Evolutionary conservation across 192 early-diverging fungal genomes (phyloP).

Genomic region (Globomyces pollinis-pini): DNA sequence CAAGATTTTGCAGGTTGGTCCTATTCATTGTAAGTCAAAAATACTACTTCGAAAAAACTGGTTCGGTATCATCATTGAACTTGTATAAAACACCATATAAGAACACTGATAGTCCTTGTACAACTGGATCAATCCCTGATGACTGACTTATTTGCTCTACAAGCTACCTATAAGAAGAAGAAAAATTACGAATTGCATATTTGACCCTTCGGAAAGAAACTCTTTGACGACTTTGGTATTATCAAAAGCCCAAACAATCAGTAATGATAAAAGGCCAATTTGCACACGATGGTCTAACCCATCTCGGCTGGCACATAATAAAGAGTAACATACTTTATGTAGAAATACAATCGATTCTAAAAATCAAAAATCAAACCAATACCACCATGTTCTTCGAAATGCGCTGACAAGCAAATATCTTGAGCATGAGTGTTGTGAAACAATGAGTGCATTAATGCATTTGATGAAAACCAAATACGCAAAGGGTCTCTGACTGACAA

Average conservation of each 20-base stretch:
- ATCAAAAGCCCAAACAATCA: constrained; percentile 79
- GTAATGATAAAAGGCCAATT: constrained; percentile 69
- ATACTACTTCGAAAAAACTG: constrained; percentile 57
- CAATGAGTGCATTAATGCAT: constrained; percentile 73
- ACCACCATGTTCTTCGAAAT: constrained; percentile 62
- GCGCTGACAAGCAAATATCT: constrained; percentile 63
- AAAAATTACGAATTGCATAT: constrained; percentile 77
- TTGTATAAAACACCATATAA: constrained; percentile 78
- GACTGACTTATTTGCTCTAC: constrained; percentile 86
- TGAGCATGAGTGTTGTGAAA: constrained; percentile 68
- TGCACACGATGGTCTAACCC: constrained; percentile 60
- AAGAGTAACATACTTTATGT: constrained; percentile 73
- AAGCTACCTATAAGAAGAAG: constrained; percentile 55
- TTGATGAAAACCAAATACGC: constrained; percentile 81
- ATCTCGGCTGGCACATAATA: constrained; percentile 55
- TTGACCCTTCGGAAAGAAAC: constrained; percentile 81
- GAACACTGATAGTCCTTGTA: constrained; percentile 87
- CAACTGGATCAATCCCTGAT: constrained; percentile 72
- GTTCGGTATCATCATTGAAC: constrained; percentile 76
- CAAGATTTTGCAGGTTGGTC: constrained; percentile 70
- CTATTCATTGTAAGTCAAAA: constrained; percentile 21
- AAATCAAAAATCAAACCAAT: neutral
- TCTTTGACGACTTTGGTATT: constrained; percentile 71
- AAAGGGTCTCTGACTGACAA: constrained; percentile 67
- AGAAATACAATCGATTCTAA: constrained; percentile 75